phyloP scores from a whole-genome alignment of 2,329 filamentous ascomycete species.

The Colletotrichum sp. region DNA sequence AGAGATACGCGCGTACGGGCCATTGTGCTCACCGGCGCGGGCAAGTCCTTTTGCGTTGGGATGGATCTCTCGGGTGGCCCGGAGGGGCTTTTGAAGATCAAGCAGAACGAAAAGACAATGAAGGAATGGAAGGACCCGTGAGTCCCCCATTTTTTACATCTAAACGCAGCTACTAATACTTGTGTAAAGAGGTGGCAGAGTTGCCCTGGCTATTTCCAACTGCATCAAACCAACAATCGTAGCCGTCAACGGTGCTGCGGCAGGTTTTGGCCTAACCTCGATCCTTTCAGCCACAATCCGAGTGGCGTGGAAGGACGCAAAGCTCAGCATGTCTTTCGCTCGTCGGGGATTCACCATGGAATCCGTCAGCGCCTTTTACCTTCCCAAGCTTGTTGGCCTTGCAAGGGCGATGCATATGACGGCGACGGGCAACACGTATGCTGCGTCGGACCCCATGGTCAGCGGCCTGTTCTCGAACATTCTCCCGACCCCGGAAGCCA shows the following conservation, averaged over 20 bases:
- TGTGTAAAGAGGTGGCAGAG: constrained; percentile 25
- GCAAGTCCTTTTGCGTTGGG: not conserved
- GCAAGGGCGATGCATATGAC: constrained; percentile 18
- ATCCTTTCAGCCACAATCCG: constrained; percentile 18
- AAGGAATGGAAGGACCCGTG: not conserved
- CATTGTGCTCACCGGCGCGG: not conserved
- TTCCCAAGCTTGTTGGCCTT: constrained; percentile 17
- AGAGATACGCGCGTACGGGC: not conserved
- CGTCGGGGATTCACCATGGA: constrained; percentile 22
- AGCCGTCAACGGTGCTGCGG: constrained; percentile 19
- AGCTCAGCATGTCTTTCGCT: constrained; percentile 21
- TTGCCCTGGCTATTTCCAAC: constrained; percentile 9
- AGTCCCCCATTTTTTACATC: not conserved
- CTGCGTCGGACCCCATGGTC: not conserved
- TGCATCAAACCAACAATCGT: constrained; percentile 24
- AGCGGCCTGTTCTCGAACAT: constrained; percentile 13
- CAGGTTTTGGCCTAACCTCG: constrained; percentile 22
- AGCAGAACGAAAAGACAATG: not conserved
- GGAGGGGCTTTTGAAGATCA: not conserved
- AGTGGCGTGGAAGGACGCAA: not conserved
- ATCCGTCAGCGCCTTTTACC: constrained; percentile 21
- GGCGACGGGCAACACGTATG: constrained; percentile 11
- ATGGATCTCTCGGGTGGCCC: not conserved
- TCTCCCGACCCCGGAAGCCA: not conserved
- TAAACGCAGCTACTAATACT: not conserved